phyloP scores from a whole-genome alignment of 495 filamentous ascomycete species.

The Podospora pseudoanserina region DNA sequence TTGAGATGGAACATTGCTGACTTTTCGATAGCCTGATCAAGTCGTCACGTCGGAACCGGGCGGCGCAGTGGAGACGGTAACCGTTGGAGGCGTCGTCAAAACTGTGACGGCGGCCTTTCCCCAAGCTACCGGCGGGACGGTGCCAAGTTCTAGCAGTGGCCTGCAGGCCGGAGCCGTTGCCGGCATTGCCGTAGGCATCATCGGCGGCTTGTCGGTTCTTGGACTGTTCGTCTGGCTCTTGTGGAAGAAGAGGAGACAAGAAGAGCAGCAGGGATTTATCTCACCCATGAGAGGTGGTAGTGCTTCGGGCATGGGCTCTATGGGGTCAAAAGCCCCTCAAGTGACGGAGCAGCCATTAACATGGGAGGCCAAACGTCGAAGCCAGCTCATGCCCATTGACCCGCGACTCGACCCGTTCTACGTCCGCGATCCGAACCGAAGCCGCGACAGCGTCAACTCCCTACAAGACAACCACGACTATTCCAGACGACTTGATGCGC shows the following conservation, averaged over 20 bases:
- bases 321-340: constrained; percentile 32
- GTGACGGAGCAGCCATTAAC: constrained; percentile 28
- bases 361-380: constrained; percentile 37
- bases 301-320: constrained; percentile 36
- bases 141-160: constrained; percentile 22
- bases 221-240: constrained; percentile 34
- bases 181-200: constrained; percentile 43
- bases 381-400: constrained; percentile 52
- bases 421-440: constrained; percentile 44
- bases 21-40: not conserved
- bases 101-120: constrained; percentile 40
- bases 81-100: constrained; percentile 37
- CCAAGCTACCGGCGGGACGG: constrained; percentile 16
- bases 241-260: constrained; percentile 29
- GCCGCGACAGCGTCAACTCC: constrained; percentile 52
- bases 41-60: not conserved
- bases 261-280: constrained; percentile 24
- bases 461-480: constrained; percentile 57
- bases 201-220: constrained; percentile 30
- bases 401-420: constrained; percentile 55
- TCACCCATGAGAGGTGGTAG: constrained; percentile 35
- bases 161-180: constrained; percentile 36
- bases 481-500: constrained; percentile 40
- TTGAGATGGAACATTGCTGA: constrained; percentile 13
- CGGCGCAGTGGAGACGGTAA: constrained; percentile 36